A percentile compares a stretch with the other conserved stretches of the same genome.
Conservation (phyloP, 371 early-diverging fungal genomes). For the Mortierella sp. region DNA sequence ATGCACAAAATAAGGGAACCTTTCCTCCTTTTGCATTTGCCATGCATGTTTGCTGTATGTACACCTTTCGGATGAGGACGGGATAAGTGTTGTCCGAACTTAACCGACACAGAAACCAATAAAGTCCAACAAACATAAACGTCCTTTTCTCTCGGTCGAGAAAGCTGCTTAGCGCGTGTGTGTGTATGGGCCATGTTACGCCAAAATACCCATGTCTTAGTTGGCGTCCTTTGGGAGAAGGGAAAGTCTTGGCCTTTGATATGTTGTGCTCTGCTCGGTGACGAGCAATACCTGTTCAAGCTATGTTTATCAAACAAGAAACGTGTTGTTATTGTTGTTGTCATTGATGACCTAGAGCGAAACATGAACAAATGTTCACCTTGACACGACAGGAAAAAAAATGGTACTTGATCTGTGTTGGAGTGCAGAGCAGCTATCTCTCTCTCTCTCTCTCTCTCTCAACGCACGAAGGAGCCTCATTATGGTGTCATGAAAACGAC, state of each 20-base stretch:
- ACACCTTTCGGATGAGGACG: background rate
- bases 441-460: background rate
- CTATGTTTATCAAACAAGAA: background rate
- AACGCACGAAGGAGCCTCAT: background rate
- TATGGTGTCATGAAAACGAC: background rate
- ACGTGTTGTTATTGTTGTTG: background rate
- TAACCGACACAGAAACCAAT: background rate
- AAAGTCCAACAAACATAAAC: too few species aligned
- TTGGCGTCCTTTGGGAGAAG: background rate
- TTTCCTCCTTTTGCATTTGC: background rate
- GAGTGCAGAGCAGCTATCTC: too few species aligned
- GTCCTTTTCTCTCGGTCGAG: background rate
- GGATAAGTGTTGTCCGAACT: background rate
- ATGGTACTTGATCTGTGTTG: background rate
- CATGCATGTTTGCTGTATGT: background rate
- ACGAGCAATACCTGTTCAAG: background rate
- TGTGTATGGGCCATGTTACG: background rate
- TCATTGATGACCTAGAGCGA: background rate
- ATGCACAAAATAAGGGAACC: constrained; percentile 4
- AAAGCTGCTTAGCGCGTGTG: background rate
- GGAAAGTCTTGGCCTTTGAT: background rate
- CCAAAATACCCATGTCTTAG: constrained; percentile 1
- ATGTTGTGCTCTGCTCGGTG: background rate
- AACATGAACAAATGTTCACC: background rate
- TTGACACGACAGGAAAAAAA: background rate